These are phyloP conservation scores for Globisporangium megalacanthum DNA, from an alignment of 352 stramenopile species.

Conservation along the genomic window DNA sequence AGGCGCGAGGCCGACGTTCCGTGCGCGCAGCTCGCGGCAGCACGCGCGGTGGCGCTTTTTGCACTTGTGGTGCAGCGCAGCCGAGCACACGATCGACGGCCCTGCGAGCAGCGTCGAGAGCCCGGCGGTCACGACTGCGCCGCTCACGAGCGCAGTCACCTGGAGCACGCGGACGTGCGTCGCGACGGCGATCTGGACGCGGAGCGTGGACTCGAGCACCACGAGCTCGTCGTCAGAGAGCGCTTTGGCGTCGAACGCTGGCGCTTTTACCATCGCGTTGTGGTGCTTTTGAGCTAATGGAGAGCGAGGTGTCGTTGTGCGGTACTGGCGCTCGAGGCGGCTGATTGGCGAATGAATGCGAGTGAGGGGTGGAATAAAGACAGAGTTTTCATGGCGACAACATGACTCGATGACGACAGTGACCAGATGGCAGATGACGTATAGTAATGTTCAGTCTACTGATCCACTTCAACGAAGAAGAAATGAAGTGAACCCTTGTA, in stretches of 20 bases:
- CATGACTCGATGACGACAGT: no score
- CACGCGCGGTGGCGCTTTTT: constrained; percentile 13
- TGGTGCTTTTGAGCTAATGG: neutral
- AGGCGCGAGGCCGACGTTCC: constrained; percentile 7
- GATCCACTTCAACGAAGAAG: no score
- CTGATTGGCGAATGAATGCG: neutral
- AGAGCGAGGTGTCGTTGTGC: neutral
- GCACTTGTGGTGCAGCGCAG: constrained; percentile 18
- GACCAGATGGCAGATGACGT: no score
- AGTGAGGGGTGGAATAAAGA: no score
- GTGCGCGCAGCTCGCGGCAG: constrained; percentile 11
- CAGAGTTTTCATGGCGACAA: no score
- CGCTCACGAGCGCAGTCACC: constrained; percentile 14
- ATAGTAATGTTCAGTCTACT: no score
- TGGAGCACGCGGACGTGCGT: constrained; percentile 18
- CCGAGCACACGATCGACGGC: constrained; percentile 18
- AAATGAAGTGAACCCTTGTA: no score
- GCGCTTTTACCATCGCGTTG: neutral
- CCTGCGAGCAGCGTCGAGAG: constrained; percentile 18
- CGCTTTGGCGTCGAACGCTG: constrained; percentile 13
- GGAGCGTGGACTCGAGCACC: constrained; percentile 24
- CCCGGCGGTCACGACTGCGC: constrained; percentile 14
- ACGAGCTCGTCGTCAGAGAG: constrained; percentile 18
- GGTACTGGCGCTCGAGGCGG: neutral
- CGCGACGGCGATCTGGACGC: constrained; percentile 23